Evolutionary conservation across 805 yeast genomes (phyloP), one percentile per base, ranked within the genome.

Genomic region (Schizosaccharomyces japonicus): DNA sequence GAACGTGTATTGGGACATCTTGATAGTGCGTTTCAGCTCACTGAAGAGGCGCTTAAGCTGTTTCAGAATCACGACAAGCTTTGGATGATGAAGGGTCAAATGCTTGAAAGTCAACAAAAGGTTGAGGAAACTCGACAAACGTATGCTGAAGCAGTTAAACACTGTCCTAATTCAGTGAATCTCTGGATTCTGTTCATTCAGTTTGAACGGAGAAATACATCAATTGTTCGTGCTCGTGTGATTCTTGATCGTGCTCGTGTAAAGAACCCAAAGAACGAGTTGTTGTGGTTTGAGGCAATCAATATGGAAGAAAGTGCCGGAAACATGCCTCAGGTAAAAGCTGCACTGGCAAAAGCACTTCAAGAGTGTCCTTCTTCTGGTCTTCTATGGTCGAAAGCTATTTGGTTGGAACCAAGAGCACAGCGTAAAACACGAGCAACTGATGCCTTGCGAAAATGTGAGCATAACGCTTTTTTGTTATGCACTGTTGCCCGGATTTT

Each of bases 381-480:
- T 0, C 29, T 57, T 3, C 55, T 87, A 5, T 83, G 94, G 94
- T 58, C 70, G 1, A 75, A 73, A 51, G 66, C 73, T 47, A 65
- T 87, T 11, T 57, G 54, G 47, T 52, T 63, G 19, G 58, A 51
- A 58, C 69, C 49, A 59, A 66, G 47, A 67, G 67, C 59, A 57
- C 71, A 60, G 62, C 78, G 45, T 63, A 72, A 54, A 64, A 72
- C 55, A 69, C 75, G 58, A 71, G 72, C 79, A 47, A 67, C 75
- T 25, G 80, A 77, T 54, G 94, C 95, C 0, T 64, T 87, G 52
- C 72, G 69, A 49, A 67, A 67, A 8, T 80, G 93, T 0, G 63
- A 69, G 39, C 78, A 78, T 52, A 66, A 76, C 47, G 67, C 77
- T 0, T 50, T 66, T 15, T 70, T 87, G 1, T 62, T 85, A 10